Percentiles rank a stretch among this genome's conserved stretches.
Conservation (phyloP, 495 filamentous ascomycete genomes). For the Cercophora samala region DNA sequence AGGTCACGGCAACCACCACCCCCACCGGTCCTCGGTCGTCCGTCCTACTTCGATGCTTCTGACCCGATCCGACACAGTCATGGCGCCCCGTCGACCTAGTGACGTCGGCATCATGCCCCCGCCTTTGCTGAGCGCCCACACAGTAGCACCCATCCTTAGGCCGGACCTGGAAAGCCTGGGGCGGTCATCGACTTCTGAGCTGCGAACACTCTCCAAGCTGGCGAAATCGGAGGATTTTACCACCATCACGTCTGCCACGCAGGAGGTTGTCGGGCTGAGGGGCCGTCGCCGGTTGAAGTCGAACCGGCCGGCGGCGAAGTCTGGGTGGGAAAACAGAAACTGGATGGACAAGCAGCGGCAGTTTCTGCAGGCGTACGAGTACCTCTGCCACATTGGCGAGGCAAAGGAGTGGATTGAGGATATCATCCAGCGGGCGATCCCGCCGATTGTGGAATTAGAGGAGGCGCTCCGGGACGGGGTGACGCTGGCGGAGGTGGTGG, state of each 20-base stretch:
- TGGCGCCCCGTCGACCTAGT: conserved; percentile 28
- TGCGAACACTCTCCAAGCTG: conserved; percentile 83
- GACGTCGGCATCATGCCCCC: conserved; percentile 30
- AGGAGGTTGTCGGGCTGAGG: conserved; percentile 83
- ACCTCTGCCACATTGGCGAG: conserved; percentile 98
- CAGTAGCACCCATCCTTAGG: conserved; percentile 46
- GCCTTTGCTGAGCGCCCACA: conserved; percentile 44
- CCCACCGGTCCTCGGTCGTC: conserved; percentile 41
- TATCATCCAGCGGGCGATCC: conserved; percentile 82
- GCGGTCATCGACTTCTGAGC: conserved; percentile 80
- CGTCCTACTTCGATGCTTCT: conserved; percentile 55
- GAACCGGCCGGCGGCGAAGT: conserved; percentile 45
- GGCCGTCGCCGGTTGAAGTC: conserved; percentile 69
- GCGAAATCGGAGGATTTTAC: conserved; percentile 80
- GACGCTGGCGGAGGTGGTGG: conserved; percentile 93
- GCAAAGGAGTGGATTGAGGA: conserved; percentile 99
- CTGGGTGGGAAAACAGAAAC: conserved; percentile 77
- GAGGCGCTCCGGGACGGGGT: conserved; percentile 91
- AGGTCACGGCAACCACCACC: too few relatives aligned
- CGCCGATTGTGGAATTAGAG: conserved; percentile 93
- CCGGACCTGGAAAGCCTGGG: conserved; percentile 76
- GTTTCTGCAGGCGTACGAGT: conserved; percentile 96
- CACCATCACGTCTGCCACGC: conserved; percentile 60
- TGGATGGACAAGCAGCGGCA: conserved; percentile 99
- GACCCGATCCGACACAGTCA: conserved; percentile 48